Base-by-base conservation (phyloP, 176 grass and related monocot species). In the Bonia amplexicaulis region DNA sequence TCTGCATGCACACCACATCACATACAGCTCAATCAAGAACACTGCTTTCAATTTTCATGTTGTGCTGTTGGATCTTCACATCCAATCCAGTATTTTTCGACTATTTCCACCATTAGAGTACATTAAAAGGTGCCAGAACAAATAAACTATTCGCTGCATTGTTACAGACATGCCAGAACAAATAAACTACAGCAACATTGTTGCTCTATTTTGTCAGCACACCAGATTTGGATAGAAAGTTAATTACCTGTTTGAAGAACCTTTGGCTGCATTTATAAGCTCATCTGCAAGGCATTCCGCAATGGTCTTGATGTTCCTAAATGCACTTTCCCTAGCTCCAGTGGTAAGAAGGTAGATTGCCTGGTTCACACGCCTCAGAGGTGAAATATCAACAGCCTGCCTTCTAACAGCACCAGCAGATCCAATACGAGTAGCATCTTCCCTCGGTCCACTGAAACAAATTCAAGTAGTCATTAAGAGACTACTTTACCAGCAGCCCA, bases 361-460 rank as follows among this genome's bases (percentile, higher is more conserved):
- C 78, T 88, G 85, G 78, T 93, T 93, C 40, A 93, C 92, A 39
- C 92, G 76, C 59, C 92, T 82, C 3, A 93, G 80, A 37, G 92
- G 92, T n/a, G 92, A 93, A 82, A 93, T 93, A 91, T 93, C 92
- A 42, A 93, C 88, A 52, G 92, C 92, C 84, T 93, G 92, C 12
- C 88, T 85, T 57, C 92, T 88, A 22, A 93, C 92, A 62, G 77
- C 88, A 80, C 88, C 92, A 65, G 92, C 92, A 52, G 92, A 93
- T 1, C 92, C 92, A 69, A 93, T 93, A n/a, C 91, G 86, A 19
- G 88, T 93, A 16, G 91, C 91, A 88, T 93, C 91, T 73, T 93
- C 91, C 6, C 91, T 59, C 22, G 91, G 91, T 0, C 91, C 91
- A 29, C 91, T 93, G 52, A 33, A 54, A 39, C 71, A 79, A 33